A percentile compares a stretch with the other conserved stretches of the same genome.
phyloP scores from a whole-genome alignment of 129 eudicot species.

The Tagetes patula region DNA sequence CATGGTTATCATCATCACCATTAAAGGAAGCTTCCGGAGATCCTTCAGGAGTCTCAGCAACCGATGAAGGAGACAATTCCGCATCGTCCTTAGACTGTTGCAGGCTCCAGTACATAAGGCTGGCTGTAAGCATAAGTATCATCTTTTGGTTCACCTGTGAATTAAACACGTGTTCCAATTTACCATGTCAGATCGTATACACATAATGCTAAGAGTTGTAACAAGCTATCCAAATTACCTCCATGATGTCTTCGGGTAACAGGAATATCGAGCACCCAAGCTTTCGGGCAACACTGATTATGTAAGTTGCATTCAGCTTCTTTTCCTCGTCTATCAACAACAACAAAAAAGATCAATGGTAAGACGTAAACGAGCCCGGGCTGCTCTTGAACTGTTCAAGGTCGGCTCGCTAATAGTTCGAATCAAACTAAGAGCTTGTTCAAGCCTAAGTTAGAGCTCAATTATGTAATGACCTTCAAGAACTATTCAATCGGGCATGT shows the following conservation, averaged over 20 bases:
- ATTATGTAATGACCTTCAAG: no score
- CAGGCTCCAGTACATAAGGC: constrained; percentile 97
- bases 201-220: background rate
- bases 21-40: constrained; percentile 45
- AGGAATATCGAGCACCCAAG: constrained; percentile 94
- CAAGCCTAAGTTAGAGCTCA: no score
- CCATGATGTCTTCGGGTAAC: constrained; percentile 96
- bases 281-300: constrained; percentile 93
- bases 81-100: constrained; percentile 60
- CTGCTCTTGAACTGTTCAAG: no score
- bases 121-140: constrained; percentile 86
- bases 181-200: background rate
- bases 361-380: background rate
- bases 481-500: no score
- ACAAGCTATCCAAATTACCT: constrained; percentile 41
- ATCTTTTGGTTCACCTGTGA: constrained; percentile 87
- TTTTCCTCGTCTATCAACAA: constrained; percentile 72
- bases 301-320: constrained; percentile 93
- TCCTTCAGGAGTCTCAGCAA: constrained; percentile 38
- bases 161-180: background rate
- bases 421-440: no score
- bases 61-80: constrained; percentile 45
- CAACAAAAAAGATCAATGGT: background rate
- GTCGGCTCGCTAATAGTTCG: no score
- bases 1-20: constrained; percentile 44